phyloP scores from a whole-genome alignment of 176 grass and related monocot species.

The Cocos nucifera region DNA sequence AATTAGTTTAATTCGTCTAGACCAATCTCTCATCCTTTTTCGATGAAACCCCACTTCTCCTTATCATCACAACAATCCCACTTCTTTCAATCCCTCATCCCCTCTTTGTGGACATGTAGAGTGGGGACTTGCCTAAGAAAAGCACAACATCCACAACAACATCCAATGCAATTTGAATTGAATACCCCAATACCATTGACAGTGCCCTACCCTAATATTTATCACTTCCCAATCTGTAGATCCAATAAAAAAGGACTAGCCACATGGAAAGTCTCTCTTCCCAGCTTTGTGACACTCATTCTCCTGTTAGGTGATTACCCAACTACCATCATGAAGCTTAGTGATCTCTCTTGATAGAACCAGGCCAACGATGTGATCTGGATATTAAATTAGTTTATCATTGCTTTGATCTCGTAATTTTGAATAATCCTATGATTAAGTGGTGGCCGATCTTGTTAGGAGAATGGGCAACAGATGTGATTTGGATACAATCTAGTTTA shows the following conservation, averaged over 20 bases:
- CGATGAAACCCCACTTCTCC: neutral
- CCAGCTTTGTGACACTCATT: too few species aligned
- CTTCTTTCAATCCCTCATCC: conserved; percentile 15
- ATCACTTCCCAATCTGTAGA: conserved; percentile 7
- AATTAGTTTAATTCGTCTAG: conserved; percentile 5
- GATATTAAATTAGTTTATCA: too few species aligned
- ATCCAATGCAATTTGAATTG: neutral
- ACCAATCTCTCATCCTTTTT: too few species aligned
- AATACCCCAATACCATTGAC: neutral
- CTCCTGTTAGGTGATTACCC: too few species aligned
- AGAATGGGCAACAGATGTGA: neutral
- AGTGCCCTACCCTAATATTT: neutral
- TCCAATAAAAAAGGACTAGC: too few species aligned
- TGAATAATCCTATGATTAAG: too few species aligned
- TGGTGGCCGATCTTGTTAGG: too few species aligned
- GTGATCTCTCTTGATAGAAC: too few species aligned
- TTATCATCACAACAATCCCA: conserved; percentile 9
- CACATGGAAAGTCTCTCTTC: too few species aligned
- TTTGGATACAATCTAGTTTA: conserved; percentile 1
- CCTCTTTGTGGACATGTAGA: conserved; percentile 17
- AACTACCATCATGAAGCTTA: too few species aligned
- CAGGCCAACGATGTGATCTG: too few species aligned
- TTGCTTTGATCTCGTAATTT: too few species aligned
- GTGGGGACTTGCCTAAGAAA: conserved; percentile 15
- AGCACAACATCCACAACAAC: conserved; percentile 6